Conservation (phyloP, 2,329 filamentous ascomycete species). For the Phyllosticta ampelicida region DNA sequence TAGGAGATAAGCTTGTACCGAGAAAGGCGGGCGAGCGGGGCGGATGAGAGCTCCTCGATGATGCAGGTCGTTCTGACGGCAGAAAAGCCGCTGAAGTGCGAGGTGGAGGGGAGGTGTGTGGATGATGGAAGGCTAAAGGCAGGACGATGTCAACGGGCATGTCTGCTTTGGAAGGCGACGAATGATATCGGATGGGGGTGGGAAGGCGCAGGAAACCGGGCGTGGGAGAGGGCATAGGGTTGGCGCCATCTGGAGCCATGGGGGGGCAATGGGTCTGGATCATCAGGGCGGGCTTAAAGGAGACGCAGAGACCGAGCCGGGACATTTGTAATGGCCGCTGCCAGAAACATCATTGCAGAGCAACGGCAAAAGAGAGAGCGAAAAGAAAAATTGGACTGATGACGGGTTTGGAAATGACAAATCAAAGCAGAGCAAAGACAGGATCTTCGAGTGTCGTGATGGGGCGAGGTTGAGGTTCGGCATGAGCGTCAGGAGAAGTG, state of each 20-base stretch:
- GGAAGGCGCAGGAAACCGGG: neutral
- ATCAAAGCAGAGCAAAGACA: neutral
- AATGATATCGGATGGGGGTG: neutral
- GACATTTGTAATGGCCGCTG: slow-evolving; percentile 6
- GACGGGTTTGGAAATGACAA: neutral
- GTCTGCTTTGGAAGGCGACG: neutral
- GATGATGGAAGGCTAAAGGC: neutral
- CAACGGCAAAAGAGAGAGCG: neutral
- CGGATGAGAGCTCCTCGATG: neutral
- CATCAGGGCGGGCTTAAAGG: slow-evolving; percentile 7
- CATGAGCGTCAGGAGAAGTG: neutral
- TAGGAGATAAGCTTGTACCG: neutral
- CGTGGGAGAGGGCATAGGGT: neutral
- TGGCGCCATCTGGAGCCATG: neutral
- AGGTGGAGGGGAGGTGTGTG: neutral
- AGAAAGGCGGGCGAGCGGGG: neutral
- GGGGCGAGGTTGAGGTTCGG: neutral
- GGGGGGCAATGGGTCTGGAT: neutral
- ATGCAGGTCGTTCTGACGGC: neutral
- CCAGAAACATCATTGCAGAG: neutral
- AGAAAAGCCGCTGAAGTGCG: neutral
- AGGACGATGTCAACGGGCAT: neutral
- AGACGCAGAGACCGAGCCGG: slow-evolving; percentile 10
- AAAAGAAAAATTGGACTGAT: neutral
- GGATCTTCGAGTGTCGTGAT: neutral